A percentile compares a stretch with the other conserved stretches of the same genome.
These are phyloP conservation scores for Cadophora gregata DNA, from an alignment of 2,329 filamentous ascomycete genomes.

Conservation along the genomic window DNA sequence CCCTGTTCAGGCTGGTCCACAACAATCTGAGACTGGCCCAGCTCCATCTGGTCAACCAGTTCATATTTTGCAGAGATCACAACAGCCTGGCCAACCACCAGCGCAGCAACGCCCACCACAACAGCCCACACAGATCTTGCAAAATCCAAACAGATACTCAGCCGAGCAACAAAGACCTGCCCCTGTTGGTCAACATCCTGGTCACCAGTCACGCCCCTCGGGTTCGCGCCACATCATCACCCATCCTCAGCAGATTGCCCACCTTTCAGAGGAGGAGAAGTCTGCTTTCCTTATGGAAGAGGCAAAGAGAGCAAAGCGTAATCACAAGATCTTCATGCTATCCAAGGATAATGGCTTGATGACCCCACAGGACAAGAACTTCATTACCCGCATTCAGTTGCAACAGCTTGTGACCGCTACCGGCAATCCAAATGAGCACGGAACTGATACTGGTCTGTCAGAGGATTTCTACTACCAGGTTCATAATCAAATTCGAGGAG, in stretches of 20 bases:
- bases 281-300: constrained; percentile 86
- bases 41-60: constrained; percentile 33
- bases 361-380: constrained; percentile 99
- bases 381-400: constrained; percentile 96
- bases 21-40: constrained; percentile 36
- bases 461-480: constrained; percentile 99
- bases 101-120: constrained; percentile 51
- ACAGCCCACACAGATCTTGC: constrained; percentile 78
- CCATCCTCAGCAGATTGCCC: constrained; percentile 75
- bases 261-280: constrained; percentile 84
- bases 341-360: constrained; percentile 96
- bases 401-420: constrained; percentile 95
- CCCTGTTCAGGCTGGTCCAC: constrained; percentile 36
- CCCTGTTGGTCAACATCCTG: constrained; percentile 45
- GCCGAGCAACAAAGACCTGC: constrained; percentile 52
- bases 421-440: constrained; percentile 81
- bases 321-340: constrained; percentile 95
- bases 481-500: constrained; percentile 90
- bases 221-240: constrained; percentile 60
- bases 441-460: constrained; percentile 78
- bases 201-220: constrained; percentile 46
- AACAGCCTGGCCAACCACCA: constrained; percentile 42
- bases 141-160: constrained; percentile 74
- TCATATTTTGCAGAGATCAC: constrained; percentile 42
- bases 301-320: constrained; percentile 92